Conservation (phyloP, 192 early-diverging fungal genomes). For the Radiomyces spectabilis region DNA sequence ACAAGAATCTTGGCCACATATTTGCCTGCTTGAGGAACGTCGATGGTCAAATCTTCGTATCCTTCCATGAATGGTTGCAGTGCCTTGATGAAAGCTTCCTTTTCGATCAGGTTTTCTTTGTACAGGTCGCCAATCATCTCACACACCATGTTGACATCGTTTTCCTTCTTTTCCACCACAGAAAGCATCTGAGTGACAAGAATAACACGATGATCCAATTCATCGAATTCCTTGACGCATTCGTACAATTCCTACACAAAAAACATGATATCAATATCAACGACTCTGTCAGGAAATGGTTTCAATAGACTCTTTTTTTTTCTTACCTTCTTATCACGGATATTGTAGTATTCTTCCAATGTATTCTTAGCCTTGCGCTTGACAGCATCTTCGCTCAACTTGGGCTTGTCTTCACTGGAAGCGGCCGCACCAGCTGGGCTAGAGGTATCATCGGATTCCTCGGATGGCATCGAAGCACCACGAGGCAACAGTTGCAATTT, state of each 20-base stretch:
- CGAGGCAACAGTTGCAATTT: constrained; percentile 23
- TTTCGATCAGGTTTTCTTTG: constrained; percentile 10
- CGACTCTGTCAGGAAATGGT: background rate
- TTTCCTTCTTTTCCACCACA: constrained; percentile 15
- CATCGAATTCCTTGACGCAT: constrained; percentile 17
- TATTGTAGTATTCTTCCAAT: constrained; percentile 23
- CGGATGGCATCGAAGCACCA: background rate
- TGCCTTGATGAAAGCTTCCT: constrained; percentile 12
- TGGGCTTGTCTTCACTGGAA: constrained; percentile 3
- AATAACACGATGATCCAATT: constrained; percentile 1
- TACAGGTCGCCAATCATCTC: constrained; percentile 9
- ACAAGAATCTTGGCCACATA: constrained; percentile 17
- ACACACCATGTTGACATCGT: constrained; percentile 11
- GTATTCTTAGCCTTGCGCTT: constrained; percentile 19
- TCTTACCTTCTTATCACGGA: constrained; percentile 26
- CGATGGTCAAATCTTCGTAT: constrained; percentile 28
- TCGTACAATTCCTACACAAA: constrained; percentile 8
- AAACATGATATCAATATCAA: background rate
- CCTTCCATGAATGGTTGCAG: constrained; percentile 20
- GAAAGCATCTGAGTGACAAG: constrained; percentile 15
- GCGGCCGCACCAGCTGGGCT: background rate
- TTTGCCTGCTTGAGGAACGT: constrained; percentile 29
- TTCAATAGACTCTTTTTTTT: background rate
- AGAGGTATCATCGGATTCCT: background rate
- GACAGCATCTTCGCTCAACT: constrained; percentile 12